Evolutionary conservation across 345 rosid species (phyloP).

Genomic region (Noccaea caerulescens): DNA sequence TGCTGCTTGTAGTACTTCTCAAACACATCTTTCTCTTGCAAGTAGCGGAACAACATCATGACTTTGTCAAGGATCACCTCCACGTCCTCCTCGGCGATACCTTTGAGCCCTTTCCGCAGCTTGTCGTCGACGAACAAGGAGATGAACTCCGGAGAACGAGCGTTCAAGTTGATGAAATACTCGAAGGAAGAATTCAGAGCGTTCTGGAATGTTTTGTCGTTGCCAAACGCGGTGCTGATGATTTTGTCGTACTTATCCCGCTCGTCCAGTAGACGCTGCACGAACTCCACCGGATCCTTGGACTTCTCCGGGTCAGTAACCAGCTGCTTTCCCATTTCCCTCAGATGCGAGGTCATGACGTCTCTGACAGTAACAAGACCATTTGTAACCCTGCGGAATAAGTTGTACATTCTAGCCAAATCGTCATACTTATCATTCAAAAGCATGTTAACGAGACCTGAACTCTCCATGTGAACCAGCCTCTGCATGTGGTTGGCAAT

Average conservation of each 20-base stretch:
- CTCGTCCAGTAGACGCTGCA: conserved; percentile 89
- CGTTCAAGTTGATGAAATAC: conserved; percentile 84
- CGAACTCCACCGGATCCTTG: conserved; percentile 96
- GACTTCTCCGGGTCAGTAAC: conserved; percentile 91
- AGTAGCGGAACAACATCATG: conserved; percentile 97
- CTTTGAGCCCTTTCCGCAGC: conserved; percentile 89
- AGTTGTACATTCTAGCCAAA: conserved; percentile 86
- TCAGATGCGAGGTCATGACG: conserved; percentile 89
- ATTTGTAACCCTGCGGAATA: conserved; percentile 78
- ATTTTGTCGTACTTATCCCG: conserved; percentile 83
- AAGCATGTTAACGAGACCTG: conserved; percentile 94
- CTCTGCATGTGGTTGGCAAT: conserved; percentile 97
- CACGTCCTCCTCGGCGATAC: conserved; percentile 88
- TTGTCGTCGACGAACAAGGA: conserved; percentile 96
- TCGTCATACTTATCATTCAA: conserved; percentile 89
- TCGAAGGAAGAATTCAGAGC: conserved; percentile 94
- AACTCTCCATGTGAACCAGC: conserved; percentile 96
- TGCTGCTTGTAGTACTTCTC: conserved; percentile 99
- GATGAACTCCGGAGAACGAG: conserved; percentile 95
- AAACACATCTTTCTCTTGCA: conserved; percentile 97
- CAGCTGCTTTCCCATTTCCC: conserved; percentile 92
- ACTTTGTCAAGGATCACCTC: conserved; percentile 95
- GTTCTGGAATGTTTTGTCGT: conserved; percentile 94
- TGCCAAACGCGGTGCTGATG: conserved; percentile 71
- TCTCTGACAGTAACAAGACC: conserved; percentile 81